Evolutionary conservation across 257 asterid species (phyloP), one percentile per base, ranked within the genome.

Genomic region (Sherardia arvensis): DNA sequence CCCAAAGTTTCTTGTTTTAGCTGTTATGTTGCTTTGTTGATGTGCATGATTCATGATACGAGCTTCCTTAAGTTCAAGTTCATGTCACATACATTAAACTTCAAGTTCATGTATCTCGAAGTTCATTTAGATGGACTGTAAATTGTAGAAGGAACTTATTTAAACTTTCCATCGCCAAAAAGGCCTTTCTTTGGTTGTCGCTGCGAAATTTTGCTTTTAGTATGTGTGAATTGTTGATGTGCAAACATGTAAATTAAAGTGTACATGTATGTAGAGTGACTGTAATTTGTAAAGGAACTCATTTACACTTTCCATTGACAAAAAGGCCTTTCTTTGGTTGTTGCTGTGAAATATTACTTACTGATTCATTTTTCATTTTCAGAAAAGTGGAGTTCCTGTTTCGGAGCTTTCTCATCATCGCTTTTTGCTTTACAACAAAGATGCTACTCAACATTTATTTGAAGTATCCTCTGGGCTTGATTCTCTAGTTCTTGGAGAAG

Each of bases 401-500:
- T 69, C 92, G 27, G 95, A 85, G 81, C 80, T 91, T 34, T 36
- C 78, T 49, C 68, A 77, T 53, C 95, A 91, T 81, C 83, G 85
- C 8, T 77, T 85, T 73, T 66, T 88, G 69, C 92, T 88, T 9
- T 77, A 68, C 72, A 84, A 86, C 64, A 69, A 80, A 73, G 96
- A 91, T 63, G 96, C 93, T 51, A 73, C 96, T 0, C 76, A 62
- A 2, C 98, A 91, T 73, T 79, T 91, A 53, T 91, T 91, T 69
- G 93, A 88, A 77, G 96, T 91, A 55, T 78, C 98, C 40, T 79
- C 96, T 30, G 98, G 98, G 20, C 93, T 91, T 5, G 96, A 91
- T 76, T 91, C 98, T 55, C 85, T 91, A 9, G 95, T 91, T 61
- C 67, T 91, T 63, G 98, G 98, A 66, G 98, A 91, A 78, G 98